Evolutionary conservation across 1,284 basidiomycete genomes (phyloP).

Genomic region (Paramarasmius palmivorus): DNA sequence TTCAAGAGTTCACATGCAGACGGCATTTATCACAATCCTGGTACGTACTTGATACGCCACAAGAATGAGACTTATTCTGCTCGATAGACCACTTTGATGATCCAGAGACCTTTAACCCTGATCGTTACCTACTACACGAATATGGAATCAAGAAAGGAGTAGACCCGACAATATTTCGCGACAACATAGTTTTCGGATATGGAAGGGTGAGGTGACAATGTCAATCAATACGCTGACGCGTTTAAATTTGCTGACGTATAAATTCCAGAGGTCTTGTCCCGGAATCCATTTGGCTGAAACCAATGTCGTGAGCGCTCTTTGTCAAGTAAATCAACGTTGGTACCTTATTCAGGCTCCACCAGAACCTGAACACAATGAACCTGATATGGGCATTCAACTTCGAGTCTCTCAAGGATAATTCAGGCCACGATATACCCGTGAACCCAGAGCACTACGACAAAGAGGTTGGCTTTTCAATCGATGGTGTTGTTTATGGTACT

Average conservation of each 20-base stretch:
- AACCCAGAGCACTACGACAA: conserved; percentile 2
- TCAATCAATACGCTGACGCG: neutral
- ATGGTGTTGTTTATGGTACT: neutral
- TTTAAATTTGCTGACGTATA: neutral
- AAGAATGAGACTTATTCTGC: no score
- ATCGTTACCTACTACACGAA: conserved; percentile 16
- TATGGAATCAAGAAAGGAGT: conserved; percentile 17
- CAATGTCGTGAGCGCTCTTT: conserved; percentile 5
- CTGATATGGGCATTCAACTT: conserved; percentile 31
- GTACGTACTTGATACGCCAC: neutral
- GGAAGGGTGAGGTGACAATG: conserved; percentile 14
- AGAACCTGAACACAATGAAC: conserved; percentile 17
- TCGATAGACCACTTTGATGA: conserved; percentile 18
- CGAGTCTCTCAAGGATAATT: conserved; percentile 3
- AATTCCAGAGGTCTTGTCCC: conserved; percentile 26
- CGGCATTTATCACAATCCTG: conserved; percentile 20
- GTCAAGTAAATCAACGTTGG: no score
- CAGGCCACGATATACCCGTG: conserved; percentile 7
- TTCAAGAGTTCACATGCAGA: conserved; percentile 1
- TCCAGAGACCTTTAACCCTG: conserved; percentile 18
- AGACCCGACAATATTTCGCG: conserved; percentile 11
- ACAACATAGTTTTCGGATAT: conserved; percentile 16
- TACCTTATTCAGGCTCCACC: neutral
- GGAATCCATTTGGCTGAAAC: conserved; percentile 29
- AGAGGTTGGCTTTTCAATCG: neutral